Base-by-base conservation (phyloP, 140 eudicot genomes). In the Senecio squalidus region DNA sequence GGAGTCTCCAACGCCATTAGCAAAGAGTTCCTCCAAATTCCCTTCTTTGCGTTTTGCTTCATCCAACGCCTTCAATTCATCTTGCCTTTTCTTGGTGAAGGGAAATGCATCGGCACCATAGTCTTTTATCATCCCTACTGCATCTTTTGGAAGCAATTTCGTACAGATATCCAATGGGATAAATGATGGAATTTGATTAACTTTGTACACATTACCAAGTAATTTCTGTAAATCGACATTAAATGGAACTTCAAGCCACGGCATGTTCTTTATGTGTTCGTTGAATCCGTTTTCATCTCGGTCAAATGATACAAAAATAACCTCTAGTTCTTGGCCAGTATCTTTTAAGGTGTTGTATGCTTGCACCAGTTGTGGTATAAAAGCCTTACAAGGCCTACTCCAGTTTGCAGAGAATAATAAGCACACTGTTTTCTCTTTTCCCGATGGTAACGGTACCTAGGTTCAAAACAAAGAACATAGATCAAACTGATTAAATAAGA, bases 241-340 rank as follows among this genome's bases (percentile, higher is more conserved):
- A 13, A 75, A 79, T 0, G 85, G 85, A 61, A 75, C 73, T 49
- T 71, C 73, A 60, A 75, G 82, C 85, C 85, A 79, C 15, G 85
- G 85, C 85, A 79, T 79, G 62, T 39, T 43, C 68, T 66, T 70
- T 10, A 55, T 48, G 70, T 79, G 85, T 29, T 70, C 78, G 41
- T 61, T 66, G 25, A 64, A 79, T 39, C 74, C 69, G 9, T 60
- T 55, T 65, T 79, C 81, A 43, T 79, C 85, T 27, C 69, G 77
- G 53, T 79, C 85, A 70, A 55, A 65, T 13, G 85, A 79, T 21
- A 75, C 70, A 25, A 79, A 74, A 29, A 79, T 66, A 46, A 79
- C 49, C 60, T 79, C 73, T 33, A 79, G 30, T 41, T 79, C 66
- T 15, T 43, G 55, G 30, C 66, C 66, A 5, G 50, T 18, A 9